Conservation (phyloP, 148 eudicot genomes). For the Nepenthes mirabilis region DNA sequence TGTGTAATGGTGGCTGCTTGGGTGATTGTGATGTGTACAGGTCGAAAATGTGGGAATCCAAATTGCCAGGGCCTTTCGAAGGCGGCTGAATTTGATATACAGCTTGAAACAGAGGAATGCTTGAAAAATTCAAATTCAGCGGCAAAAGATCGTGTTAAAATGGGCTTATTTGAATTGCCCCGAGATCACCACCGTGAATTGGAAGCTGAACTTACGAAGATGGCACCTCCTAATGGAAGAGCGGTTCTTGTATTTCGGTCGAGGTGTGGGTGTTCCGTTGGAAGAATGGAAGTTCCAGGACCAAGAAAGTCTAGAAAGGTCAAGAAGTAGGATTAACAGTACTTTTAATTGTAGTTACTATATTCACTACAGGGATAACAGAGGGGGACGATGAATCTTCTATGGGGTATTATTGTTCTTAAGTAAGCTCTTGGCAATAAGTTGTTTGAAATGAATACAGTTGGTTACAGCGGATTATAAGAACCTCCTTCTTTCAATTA, state of each 20-base stretch:
- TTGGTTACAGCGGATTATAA: slow-evolving; percentile 11
- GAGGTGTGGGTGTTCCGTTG: slow-evolving; percentile 79
- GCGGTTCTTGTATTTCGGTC: slow-evolving; percentile 69
- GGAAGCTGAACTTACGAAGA: slow-evolving; percentile 80
- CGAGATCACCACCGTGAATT: slow-evolving; percentile 63
- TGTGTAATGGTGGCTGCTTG: slow-evolving; percentile 46
- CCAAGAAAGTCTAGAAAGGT: slow-evolving; percentile 52
- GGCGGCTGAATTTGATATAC: slow-evolving; percentile 79
- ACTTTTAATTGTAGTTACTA: neutral
- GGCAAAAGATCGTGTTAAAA: slow-evolving; percentile 32
- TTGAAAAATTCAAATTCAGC: slow-evolving; percentile 33
- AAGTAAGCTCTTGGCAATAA: slow-evolving; percentile 17
- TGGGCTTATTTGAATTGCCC: slow-evolving; percentile 64
- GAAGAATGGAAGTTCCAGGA: slow-evolving; percentile 84
- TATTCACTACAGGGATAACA: neutral
- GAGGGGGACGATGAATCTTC: neutral
- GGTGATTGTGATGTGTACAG: slow-evolving; percentile 43
- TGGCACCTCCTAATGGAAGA: slow-evolving; percentile 82
- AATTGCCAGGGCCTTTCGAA: slow-evolving; percentile 59
- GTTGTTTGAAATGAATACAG: slow-evolving; percentile 20
- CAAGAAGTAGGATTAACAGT: slow-evolving; percentile 36
- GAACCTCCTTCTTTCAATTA: neutral
- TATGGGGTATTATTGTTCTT: slow-evolving; percentile 3
- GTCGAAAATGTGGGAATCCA: slow-evolving; percentile 50
- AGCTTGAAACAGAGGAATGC: slow-evolving; percentile 67